Conservation (phyloP, 78 protist species). For the Dictyostelium citrinum region DNA sequence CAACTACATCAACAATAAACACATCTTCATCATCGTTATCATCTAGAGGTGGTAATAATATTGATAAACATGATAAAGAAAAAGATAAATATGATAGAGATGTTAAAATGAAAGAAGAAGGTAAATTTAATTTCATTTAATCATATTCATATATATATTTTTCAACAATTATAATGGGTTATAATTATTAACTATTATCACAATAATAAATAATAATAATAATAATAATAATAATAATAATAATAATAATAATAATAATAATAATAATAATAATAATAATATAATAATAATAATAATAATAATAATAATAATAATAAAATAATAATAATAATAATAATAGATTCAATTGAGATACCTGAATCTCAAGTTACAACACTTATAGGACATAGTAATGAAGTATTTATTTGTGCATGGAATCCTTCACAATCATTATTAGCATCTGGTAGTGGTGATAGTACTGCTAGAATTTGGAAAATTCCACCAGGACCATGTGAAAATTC, state of each 20-base stretch:
- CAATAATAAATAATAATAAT: not conserved
- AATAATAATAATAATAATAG: not conserved
- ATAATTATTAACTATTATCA: not conserved
- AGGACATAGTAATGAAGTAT: conserved; percentile 88
- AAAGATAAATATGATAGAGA: conserved; percentile 7
- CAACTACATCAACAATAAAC: not conserved
- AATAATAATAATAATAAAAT: not conserved
- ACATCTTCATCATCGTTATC: not conserved
- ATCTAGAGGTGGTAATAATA: not conserved
- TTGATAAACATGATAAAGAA: conserved; percentile 12
- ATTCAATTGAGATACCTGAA: conserved; percentile 49
- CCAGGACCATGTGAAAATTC: not conserved
- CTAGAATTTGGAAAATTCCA: conserved; percentile 90
- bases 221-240: not conserved
- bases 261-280: not conserved
- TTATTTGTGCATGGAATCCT: conserved; percentile 86
- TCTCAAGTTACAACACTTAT: conserved; percentile 43
- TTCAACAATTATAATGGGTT: not conserved
- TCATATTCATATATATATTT: not conserved
- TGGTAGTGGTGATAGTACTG: conserved; percentile 93
- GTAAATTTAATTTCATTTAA: not conserved
- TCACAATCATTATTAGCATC: conserved; percentile 35
- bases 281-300: not conserved
- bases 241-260: not conserved
- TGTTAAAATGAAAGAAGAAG: conserved; percentile 1